phyloP scores from a whole-genome alignment of 192 early-diverging fungal genomes.

The Lunasporangiospora selenospora region DNA sequence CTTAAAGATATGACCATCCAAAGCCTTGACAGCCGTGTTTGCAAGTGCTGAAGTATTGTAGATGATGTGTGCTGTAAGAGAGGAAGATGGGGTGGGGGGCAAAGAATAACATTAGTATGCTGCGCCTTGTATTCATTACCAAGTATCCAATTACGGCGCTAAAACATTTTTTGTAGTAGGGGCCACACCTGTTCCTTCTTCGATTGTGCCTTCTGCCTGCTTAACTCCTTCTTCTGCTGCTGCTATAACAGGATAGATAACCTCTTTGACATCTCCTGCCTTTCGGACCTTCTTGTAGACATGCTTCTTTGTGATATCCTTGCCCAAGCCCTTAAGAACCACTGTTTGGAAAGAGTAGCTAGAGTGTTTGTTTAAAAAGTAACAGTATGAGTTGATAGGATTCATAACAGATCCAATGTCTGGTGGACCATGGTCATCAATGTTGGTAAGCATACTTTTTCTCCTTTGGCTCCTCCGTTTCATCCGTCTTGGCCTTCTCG shows the following conservation, averaged over 20 bases:
- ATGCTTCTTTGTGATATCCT: constrained; percentile 73
- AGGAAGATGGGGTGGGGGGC: no score
- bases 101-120: no score
- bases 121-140: no score
- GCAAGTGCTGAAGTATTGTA: constrained; percentile 56
- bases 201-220: constrained; percentile 47
- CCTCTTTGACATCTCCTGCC: constrained; percentile 63
- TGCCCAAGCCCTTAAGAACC: constrained; percentile 59
- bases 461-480: constrained; percentile 40
- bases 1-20: constrained; percentile 83
- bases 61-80: constrained; percentile 52
- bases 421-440: no score
- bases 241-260: constrained; percentile 65
- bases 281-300: constrained; percentile 78
- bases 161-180: neutral
- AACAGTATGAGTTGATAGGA: no score
- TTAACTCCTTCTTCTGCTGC: constrained; percentile 48
- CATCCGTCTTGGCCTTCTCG: constrained; percentile 31
- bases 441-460: constrained; percentile 46
- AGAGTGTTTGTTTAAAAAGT: constrained; percentile 8
- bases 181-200: constrained; percentile 36
- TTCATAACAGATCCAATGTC: no score
- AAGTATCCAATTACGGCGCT: no score
- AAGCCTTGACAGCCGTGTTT: constrained; percentile 59
- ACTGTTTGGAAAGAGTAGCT: constrained; percentile 54